These are phyloP conservation scores for Verticillium tricorpus DNA, from an alignment of 2,329 filamentous ascomycete genomes.

Conservation along the genomic window DNA sequence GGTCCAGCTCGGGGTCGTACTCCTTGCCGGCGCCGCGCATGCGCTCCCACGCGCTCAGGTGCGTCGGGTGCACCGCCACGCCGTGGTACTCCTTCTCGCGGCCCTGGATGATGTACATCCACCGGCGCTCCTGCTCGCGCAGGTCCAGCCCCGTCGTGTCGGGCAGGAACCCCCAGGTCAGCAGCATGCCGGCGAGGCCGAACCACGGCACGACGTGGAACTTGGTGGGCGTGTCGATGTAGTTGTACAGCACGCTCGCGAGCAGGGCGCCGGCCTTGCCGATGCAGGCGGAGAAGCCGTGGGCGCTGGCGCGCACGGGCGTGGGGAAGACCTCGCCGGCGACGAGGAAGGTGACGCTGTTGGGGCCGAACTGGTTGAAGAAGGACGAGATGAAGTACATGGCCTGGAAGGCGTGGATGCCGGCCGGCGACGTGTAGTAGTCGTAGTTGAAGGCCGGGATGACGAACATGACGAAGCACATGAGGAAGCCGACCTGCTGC, in stretches of 20 bases:
- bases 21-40: slow-evolving; percentile 70
- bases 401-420: slow-evolving; percentile 87
- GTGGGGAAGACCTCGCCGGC: slow-evolving; percentile 97
- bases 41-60: slow-evolving; percentile 86
- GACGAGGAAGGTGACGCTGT: slow-evolving; percentile 92
- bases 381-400: slow-evolving; percentile 98
- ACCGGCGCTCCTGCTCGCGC: slow-evolving; percentile 94
- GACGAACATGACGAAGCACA: slow-evolving; percentile 91
- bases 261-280: slow-evolving; percentile 87
- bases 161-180: slow-evolving; percentile 85
- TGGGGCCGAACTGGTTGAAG: slow-evolving; percentile 98
- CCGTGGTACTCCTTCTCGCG: slow-evolving; percentile 83
- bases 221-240: slow-evolving; percentile 78
- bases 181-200: slow-evolving; percentile 76
- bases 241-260: slow-evolving; percentile 89
- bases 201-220: slow-evolving; percentile 97
- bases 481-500: slow-evolving; percentile 90
- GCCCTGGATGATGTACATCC: slow-evolving; percentile 78
- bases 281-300: slow-evolving; percentile 88
- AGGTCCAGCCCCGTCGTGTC: slow-evolving; percentile 95
- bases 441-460: slow-evolving; percentile 84
- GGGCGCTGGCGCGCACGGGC: slow-evolving; percentile 84
- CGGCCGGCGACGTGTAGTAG: slow-evolving; percentile 68
- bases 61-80: slow-evolving; percentile 83
- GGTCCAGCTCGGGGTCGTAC: slow-evolving; percentile 81